Conservation (phyloP, 2,329 filamentous ascomycete species). For the Gaeumannomyces sp. region DNA sequence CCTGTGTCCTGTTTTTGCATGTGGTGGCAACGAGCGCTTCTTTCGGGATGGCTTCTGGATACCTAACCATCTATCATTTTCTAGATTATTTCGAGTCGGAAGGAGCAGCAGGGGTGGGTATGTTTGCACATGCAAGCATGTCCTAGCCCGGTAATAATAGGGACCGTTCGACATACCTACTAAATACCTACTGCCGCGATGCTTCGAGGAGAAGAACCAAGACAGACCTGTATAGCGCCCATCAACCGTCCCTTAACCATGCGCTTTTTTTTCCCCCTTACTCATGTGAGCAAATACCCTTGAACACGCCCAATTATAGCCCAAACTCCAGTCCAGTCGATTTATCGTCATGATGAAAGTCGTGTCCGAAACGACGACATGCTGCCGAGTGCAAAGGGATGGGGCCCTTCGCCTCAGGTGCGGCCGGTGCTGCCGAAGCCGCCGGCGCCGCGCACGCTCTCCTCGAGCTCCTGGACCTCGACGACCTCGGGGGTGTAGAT, state of each 20-base stretch:
- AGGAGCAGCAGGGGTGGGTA: neutral
- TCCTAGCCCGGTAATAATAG: too few relatives aligned
- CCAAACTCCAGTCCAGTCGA: neutral
- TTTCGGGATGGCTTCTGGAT: too few relatives aligned
- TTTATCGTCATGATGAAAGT: neutral
- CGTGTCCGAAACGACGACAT: too few relatives aligned
- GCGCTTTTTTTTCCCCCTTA: neutral
- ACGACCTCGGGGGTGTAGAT: constrained; percentile 89
- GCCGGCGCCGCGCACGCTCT: constrained; percentile 83
- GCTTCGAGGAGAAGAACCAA: neutral
- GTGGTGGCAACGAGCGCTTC: too few relatives aligned
- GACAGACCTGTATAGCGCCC: neutral
- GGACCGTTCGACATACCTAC: too few relatives aligned
- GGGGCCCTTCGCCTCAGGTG: neutral
- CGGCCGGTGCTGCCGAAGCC: constrained; percentile 84
- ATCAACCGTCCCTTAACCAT: neutral
- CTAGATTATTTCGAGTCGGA: neutral
- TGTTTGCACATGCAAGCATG: neutral
- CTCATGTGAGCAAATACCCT: neutral
- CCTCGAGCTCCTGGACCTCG: constrained; percentile 83
- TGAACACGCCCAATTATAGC: neutral
- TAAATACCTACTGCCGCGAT: neutral
- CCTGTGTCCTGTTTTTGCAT: neutral
- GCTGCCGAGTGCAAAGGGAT: too few relatives aligned
- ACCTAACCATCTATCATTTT: neutral